Evolutionary conservation across 108 stramenopile species (phyloP).

Genomic region (Fragilaria crotonensis): DNA sequence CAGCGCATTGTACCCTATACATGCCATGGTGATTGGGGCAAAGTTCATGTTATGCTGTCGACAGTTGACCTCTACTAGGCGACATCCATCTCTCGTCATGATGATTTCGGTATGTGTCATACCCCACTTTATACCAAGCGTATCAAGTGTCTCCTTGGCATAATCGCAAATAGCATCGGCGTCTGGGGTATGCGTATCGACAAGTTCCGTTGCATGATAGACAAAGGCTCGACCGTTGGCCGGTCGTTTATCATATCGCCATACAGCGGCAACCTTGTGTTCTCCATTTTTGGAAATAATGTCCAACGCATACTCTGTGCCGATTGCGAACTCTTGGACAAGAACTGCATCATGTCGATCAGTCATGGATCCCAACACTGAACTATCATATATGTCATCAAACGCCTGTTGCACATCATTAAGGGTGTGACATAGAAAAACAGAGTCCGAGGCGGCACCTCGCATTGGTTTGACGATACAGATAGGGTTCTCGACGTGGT

Average conservation of each 20-base stretch:
- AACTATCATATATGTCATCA: conserved; percentile 55
- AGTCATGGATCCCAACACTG: conserved; percentile 73
- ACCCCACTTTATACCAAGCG: conserved; percentile 64
- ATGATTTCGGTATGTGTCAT: conserved; percentile 76
- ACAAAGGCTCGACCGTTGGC: conserved; percentile 83
- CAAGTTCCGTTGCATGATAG: conserved; percentile 80
- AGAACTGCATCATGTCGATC: conserved; percentile 74
- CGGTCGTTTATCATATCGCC: conserved; percentile 92
- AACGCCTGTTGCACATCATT: conserved; percentile 65
- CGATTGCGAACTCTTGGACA: conserved; percentile 69
- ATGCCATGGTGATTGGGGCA: conserved; percentile 64
- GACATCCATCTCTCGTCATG: conserved; percentile 29
- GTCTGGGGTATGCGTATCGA: conserved; percentile 24
- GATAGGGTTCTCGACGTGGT: conserved; percentile 1
- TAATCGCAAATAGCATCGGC: conserved; percentile 47
- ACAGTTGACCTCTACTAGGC: conserved; percentile 82
- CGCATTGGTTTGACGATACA: conserved; percentile 82
- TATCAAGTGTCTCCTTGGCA: conserved; percentile 42
- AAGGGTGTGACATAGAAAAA: conserved; percentile 67
- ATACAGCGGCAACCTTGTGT: conserved; percentile 89
- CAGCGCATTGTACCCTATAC: conserved; percentile 75
- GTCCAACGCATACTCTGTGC: conserved; percentile 91
- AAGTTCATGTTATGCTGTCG: conserved; percentile 87
- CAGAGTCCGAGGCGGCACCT: conserved; percentile 91
- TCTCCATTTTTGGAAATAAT: conserved; percentile 81